These are phyloP conservation scores for Xenoacremonium recifei DNA, from an alignment of 2,329 filamentous ascomycete species.

Conservation along the genomic window DNA sequence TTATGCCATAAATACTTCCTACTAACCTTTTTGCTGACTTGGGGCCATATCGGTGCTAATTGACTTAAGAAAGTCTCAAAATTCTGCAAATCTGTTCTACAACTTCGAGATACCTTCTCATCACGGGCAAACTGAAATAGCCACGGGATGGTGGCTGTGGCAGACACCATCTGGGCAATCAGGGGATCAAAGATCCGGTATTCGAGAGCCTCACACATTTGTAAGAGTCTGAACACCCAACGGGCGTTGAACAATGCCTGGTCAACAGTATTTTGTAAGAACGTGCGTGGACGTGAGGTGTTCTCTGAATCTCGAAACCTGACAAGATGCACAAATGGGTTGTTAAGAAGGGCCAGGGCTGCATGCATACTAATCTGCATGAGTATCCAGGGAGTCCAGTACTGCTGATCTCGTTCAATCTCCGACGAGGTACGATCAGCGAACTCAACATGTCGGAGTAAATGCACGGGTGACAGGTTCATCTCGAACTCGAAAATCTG, in stretches of 20 bases:
- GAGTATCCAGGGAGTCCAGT: conserved; percentile 4
- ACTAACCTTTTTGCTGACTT: conserved; percentile 11
- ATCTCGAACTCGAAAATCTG: neutral
- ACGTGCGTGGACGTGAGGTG: neutral
- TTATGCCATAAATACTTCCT: neutral
- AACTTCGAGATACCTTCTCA: conserved; percentile 3
- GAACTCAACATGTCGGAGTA: neutral
- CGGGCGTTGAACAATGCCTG: conserved; percentile 2
- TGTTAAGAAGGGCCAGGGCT: conserved; percentile 1
- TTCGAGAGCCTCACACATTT: neutral
- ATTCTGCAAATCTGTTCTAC: neutral
- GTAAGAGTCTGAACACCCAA: conserved; percentile 3
- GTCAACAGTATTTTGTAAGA: conserved; percentile 5
- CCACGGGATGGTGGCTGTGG: conserved; percentile 11
- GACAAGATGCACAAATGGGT: conserved; percentile 5
- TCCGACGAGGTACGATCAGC: neutral
- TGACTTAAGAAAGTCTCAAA: conserved; percentile 7
- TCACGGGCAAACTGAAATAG: conserved; percentile 10
- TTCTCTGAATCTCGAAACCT: neutral
- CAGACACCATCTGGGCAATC: conserved; percentile 6
- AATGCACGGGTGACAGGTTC: neutral
- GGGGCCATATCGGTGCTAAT: conserved; percentile 5
- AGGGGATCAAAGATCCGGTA: conserved; percentile 2
- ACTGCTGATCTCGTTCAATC: neutral
- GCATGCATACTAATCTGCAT: conserved; percentile 3